Evolutionary conservation across 306 rosid species (phyloP), one percentile per base, ranked within the genome.

Genomic region (Corylus americana): DNA sequence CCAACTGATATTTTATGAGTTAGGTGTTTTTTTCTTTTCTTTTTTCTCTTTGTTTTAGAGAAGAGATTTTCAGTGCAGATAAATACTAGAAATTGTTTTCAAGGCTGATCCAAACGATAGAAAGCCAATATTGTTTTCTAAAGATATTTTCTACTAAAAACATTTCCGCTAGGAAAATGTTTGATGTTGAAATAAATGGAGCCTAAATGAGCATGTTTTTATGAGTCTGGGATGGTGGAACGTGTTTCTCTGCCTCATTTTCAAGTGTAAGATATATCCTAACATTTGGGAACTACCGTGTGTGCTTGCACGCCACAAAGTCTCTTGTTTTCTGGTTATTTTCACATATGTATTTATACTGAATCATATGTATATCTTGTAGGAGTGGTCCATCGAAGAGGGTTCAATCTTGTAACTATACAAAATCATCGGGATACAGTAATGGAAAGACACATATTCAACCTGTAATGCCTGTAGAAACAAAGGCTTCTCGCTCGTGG

Each of bases 361-460:
- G 42, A 67, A 74, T 64, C 68, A 35, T 4, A 78, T 83, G 61
- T 18, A 37, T 62, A 37, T 82, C 63, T 76, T 51, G 82, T 73
- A 92, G 98, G 93, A 78, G 62, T 83, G 85, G 83, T 78, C 86
- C 84, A 16, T 85, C 86, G 16, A 85, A 59, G 78, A 82, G 70
- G 49, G 81, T 84, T 80, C 93, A 83, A 70, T 82, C 83, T 17
- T 81, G 78, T 80, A 84, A 78, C 58, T 91, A 83, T 79, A 48
- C 84, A 22, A 88, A 82, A 17, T 87, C 92, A 22, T 85, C 94
- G 18, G 87, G 80, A 77, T 77, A 71, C 75, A 48, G 45, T 27
- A 84, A 77, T 73, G 78, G 72, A 73, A 88, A 78, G 67, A 74
- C 79, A 48, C 85, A 66, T 68, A 45, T 69, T 70, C 82, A 74